Evolutionary conservation across 768 basidiomycete genomes (phyloP).

Genomic region (Trametopsis cervina): DNA sequence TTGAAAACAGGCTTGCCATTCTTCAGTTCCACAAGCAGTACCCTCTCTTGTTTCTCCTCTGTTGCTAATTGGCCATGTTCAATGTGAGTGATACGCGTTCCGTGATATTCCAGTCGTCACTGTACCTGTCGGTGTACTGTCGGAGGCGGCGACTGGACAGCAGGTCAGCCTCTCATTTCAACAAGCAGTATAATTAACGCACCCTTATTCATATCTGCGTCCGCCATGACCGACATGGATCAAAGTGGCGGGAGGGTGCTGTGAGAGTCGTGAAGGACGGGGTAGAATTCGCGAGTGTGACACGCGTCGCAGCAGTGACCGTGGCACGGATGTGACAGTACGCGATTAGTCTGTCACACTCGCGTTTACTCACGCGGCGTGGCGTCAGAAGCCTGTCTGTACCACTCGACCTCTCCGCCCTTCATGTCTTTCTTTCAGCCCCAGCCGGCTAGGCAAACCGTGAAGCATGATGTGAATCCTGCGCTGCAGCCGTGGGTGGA

Average conservation of each 20-base stretch:
- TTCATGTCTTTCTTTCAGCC: conserved; percentile 60
- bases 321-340: conserved; percentile 20
- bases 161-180: no score
- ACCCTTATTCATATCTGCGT: conserved; percentile 31
- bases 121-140: background rate
- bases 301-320: conserved; percentile 27
- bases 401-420: conserved; percentile 4
- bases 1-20: conserved; percentile 72
- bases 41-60: conserved; percentile 34
- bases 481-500: conserved; percentile 93
- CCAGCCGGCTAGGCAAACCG: conserved; percentile 23
- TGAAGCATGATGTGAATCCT: conserved; percentile 38
- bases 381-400: background rate
- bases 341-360: conserved; percentile 34
- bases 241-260: background rate
- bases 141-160: no score
- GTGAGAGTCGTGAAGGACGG: conserved; percentile 9
- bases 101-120: no score
- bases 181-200: conserved; percentile 2
- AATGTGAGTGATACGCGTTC: background rate
- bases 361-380: conserved; percentile 23
- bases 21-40: conserved; percentile 54
- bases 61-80: conserved; percentile 15
- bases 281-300: conserved; percentile 12
- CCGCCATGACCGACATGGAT: conserved; percentile 30